Conservation (phyloP, 345 rosid species). For the Brassica napus region DNA sequence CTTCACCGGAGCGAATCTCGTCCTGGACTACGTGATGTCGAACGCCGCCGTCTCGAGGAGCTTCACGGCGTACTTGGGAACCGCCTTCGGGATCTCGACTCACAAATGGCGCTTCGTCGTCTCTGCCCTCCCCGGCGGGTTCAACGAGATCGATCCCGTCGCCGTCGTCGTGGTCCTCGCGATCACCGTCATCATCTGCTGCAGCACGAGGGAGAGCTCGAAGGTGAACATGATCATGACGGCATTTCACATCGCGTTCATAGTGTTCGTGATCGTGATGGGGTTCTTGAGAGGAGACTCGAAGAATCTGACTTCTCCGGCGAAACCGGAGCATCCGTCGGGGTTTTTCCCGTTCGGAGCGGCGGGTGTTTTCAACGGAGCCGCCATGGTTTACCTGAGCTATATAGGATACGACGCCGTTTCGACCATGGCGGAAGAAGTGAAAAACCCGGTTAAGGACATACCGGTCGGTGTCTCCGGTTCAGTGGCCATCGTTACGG, state of each 20-base stretch:
- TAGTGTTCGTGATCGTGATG: constrained; percentile 67
- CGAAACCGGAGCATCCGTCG: constrained; percentile 50
- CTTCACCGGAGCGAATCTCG: constrained; percentile 80
- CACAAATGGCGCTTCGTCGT: constrained; percentile 66
- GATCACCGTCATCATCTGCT: constrained; percentile 66
- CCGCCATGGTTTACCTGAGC: constrained; percentile 80
- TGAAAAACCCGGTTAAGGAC: constrained; percentile 70
- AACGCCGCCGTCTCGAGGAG: constrained; percentile 91
- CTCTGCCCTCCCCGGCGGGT: constrained; percentile 62
- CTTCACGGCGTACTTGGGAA: constrained; percentile 68
- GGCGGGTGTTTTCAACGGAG: constrained; percentile 77
- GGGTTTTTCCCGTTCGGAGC: constrained; percentile 80
- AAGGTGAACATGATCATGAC: constrained; percentile 76
- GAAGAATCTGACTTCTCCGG: constrained; percentile 58
- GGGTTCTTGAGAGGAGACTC: constrained; percentile 72
- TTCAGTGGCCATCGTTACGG: constrained; percentile 72
- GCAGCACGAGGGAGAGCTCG: constrained; percentile 78
- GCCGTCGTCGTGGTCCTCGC: constrained; percentile 60
- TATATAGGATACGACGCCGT: constrained; percentile 98
- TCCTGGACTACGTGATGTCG: constrained; percentile 87
- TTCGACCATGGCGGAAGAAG: constrained; percentile 96
- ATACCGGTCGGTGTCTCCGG: constrained; percentile 91
- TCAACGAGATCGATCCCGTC: constrained; percentile 68
- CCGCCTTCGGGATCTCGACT: constrained; percentile 72
- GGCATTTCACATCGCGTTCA: constrained; percentile 71